These are phyloP conservation scores for Candida qinlingensis DNA, from an alignment of 805 yeast genomes.

Conservation along the genomic window DNA sequence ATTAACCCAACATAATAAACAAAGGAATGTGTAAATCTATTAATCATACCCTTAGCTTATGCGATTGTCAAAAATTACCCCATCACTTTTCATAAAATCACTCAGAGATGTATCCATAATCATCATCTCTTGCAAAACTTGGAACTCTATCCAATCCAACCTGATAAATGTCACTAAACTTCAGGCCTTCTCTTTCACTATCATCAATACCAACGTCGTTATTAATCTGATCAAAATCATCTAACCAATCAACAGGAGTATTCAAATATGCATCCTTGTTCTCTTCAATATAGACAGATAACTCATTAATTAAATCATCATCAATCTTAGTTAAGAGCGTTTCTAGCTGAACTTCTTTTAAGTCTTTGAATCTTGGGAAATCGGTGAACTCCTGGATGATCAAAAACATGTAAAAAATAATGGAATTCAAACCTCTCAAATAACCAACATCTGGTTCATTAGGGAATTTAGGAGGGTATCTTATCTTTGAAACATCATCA, in stretches of 20 bases:
- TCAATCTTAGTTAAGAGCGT: conserved; percentile 22
- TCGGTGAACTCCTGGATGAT: conserved; percentile 52
- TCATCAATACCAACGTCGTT: neutral
- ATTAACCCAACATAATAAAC: neutral
- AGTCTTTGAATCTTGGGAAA: neutral
- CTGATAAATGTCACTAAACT: conserved; percentile 24
- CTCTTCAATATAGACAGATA: conserved; percentile 14
- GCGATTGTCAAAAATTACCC: too few relatives aligned
- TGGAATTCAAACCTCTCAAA: conserved; percentile 71
- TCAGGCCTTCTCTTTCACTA: conserved; percentile 17
- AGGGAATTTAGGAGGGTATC: conserved; percentile 70
- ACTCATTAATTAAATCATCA: conserved; percentile 26
- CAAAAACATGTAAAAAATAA: conserved; percentile 57
- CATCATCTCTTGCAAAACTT: conserved; percentile 21
- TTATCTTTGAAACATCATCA: conserved; percentile 12
- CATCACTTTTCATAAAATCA: neutral
- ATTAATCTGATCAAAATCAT: conserved; percentile 31
- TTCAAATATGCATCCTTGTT: conserved; percentile 18
- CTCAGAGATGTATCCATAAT: conserved; percentile 24
- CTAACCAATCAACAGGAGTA: conserved; percentile 33
- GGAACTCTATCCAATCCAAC: conserved; percentile 20
- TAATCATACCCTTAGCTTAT: too few relatives aligned
- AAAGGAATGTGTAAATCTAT: too few relatives aligned
- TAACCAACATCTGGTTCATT: conserved; percentile 74
- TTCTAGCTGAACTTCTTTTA: neutral